Evolutionary conservation across 257 asterid genomes (phyloP).

Genomic region (Handroanthus guayacan): DNA sequence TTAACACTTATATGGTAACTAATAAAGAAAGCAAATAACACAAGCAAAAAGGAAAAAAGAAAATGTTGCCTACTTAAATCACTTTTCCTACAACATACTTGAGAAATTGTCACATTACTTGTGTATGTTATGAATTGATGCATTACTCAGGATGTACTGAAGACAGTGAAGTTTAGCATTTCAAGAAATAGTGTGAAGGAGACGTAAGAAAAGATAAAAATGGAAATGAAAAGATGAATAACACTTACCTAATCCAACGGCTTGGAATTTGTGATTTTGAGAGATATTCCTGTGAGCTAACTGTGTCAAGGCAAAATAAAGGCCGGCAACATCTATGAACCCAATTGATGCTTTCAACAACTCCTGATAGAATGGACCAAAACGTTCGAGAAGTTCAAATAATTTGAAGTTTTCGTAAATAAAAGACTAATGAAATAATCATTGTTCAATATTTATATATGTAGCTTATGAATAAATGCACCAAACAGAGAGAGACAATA

Average conservation of each 20-base stretch:
- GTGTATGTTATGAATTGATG: background rate
- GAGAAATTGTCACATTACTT: background rate
- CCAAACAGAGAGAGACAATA: background rate
- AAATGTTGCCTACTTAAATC: background rate
- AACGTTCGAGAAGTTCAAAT: constrained; percentile 8
- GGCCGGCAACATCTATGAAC: constrained; percentile 95
- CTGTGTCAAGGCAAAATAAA: constrained; percentile 95
- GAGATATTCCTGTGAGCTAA: constrained; percentile 96
- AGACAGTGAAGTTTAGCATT: background rate
- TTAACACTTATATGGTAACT: background rate
- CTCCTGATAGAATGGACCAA: constrained; percentile 61
- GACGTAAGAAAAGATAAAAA: background rate
- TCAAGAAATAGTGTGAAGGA: constrained; percentile 11
- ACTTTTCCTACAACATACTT: too few relatives aligned
- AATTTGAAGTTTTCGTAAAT: background rate
- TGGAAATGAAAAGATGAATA: constrained; percentile 19
- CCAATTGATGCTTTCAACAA: constrained; percentile 91
- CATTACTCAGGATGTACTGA: background rate
- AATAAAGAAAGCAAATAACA: background rate
- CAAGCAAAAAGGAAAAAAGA: background rate
- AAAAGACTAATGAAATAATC: constrained; percentile 7
- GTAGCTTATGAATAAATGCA: background rate
- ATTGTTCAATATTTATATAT: background rate
- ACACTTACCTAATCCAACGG: constrained; percentile 95
- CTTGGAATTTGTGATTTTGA: constrained; percentile 98